Evolutionary conservation across 129 eudicot genomes (phyloP).

Genomic region (Gnaphalium uliginosum): DNA sequence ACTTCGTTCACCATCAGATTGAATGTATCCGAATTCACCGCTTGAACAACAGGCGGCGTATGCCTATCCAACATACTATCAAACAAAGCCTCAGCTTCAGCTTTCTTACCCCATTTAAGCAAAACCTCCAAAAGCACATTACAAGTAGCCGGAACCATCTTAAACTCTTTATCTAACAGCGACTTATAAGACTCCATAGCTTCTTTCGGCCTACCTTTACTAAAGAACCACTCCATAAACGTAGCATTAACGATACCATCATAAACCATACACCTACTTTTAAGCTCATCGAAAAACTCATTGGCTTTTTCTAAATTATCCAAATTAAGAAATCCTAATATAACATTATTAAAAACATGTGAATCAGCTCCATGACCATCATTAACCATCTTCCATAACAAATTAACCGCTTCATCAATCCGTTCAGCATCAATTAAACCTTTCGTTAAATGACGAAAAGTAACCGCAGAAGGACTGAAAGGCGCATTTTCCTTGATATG

Average conservation of each 20-base stretch:
- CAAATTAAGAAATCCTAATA: constrained; percentile 62
- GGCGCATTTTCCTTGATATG: constrained; percentile 67
- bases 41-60: constrained; percentile 87
- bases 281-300: constrained; percentile 78
- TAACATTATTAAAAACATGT: constrained; percentile 67
- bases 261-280: constrained; percentile 73
- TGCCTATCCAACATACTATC: constrained; percentile 84
- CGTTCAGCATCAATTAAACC: constrained; percentile 74
- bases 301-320: constrained; percentile 65
- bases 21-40: constrained; percentile 84
- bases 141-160: constrained; percentile 87
- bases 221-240: constrained; percentile 86
- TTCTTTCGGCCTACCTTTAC: constrained; percentile 62
- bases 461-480: constrained; percentile 66
- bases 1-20: constrained; percentile 86
- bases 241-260: constrained; percentile 88
- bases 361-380: constrained; percentile 90
- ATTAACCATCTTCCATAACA: constrained; percentile 70
- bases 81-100: constrained; percentile 81
- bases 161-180: constrained; percentile 57
- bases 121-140: constrained; percentile 75
- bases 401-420: constrained; percentile 57
- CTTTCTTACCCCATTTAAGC: constrained; percentile 66
- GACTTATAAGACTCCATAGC: constrained; percentile 74
- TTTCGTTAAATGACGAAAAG: constrained; percentile 79